A percentile compares a stretch with the other conserved stretches of the same genome.
Evolutionary conservation across 1,284 basidiomycete species (phyloP).

Genomic region (Xerocomus amazonicus): DNA sequence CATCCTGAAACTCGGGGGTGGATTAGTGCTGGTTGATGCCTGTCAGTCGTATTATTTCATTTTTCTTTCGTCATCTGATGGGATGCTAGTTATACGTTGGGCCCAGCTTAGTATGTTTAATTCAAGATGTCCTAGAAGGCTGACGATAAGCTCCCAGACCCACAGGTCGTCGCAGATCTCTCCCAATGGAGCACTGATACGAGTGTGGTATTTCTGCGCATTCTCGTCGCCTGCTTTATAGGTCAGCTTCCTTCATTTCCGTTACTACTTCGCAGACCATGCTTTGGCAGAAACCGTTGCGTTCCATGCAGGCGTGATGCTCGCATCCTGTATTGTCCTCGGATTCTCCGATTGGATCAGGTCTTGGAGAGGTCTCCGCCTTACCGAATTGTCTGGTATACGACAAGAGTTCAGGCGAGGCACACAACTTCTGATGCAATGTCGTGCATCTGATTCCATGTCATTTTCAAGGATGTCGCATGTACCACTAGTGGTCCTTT

Average conservation of each 20-base stretch:
- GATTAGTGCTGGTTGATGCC: conserved; percentile 61
- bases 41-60: conserved; percentile 47
- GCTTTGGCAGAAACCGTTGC: conserved; percentile 57
- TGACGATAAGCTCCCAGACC: conserved; percentile 34
- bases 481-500: conserved; percentile 77
- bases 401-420: conserved; percentile 57
- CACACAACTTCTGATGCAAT: background rate
- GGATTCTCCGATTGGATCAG: conserved; percentile 37
- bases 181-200: conserved; percentile 50
- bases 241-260: conserved; percentile 37
- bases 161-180: conserved; percentile 32
- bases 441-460: background rate
- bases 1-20: conserved; percentile 53
- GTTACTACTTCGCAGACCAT: conserved; percentile 1
- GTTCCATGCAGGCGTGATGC: conserved; percentile 64
- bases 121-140: background rate
- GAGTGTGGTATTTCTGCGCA: conserved; percentile 48
- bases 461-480: conserved; percentile 54
- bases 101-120: conserved; percentile 52
- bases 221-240: conserved; percentile 59
- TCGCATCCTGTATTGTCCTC: conserved; percentile 53
- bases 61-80: conserved; percentile 10
- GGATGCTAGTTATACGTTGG: conserved; percentile 66
- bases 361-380: conserved; percentile 10
- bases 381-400: conserved; percentile 44